Base-by-base conservation (phyloP, 2,329 filamentous ascomycete genomes). In the Aspergillus quadrilineatus region DNA sequence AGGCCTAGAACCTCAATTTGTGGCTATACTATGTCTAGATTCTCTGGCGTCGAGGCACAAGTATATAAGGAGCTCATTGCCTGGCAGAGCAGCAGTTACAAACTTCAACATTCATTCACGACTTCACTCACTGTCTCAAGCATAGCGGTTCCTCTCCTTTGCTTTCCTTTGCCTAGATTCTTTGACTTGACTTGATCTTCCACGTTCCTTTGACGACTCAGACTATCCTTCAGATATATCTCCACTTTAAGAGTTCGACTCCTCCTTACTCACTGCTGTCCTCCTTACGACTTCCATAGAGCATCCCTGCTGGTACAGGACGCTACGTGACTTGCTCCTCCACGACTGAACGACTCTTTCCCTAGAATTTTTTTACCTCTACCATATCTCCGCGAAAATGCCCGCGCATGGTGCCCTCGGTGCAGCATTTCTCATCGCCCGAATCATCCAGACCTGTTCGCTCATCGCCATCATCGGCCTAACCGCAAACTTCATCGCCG, bases 391-490 rank as follows among this genome's bases (percentile, higher is more conserved):
- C 46, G 30, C 56, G 65, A 59, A 43, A 5, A 72, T 72, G 69
- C 46, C 55, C 5, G 63, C 64, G 44, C 87, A 86, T 73, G 88
- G 89, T 66, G 88, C 88, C 71, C 78, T 94, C 63, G 90, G 89
- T 72, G 85, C 88, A 65, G 89, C 88, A 64, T 96, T 95, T 77
- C 85, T 89, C 57, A 78, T 85, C 63, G 83, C 88, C 63, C 87
- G 92, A 47, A 80, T 82, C 56, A 80, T 92, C 63, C 87, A 95
- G 71, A 81, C 85, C 58, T 75, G 89, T 60, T 85, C 84, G 28
- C 87, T 96, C 69, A 80, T 94, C 56, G 80, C 86, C 57, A 85
- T 94, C 63, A 88, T 96, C 62, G 90, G 91, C 45, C 84, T 96
- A 72, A 86, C 86, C 0, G 85, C 88, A 67, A 91, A 92, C 74